phyloP scores from a whole-genome alignment of 108 stramenopile species.

The Fragilariopsis cylindrus region DNA sequence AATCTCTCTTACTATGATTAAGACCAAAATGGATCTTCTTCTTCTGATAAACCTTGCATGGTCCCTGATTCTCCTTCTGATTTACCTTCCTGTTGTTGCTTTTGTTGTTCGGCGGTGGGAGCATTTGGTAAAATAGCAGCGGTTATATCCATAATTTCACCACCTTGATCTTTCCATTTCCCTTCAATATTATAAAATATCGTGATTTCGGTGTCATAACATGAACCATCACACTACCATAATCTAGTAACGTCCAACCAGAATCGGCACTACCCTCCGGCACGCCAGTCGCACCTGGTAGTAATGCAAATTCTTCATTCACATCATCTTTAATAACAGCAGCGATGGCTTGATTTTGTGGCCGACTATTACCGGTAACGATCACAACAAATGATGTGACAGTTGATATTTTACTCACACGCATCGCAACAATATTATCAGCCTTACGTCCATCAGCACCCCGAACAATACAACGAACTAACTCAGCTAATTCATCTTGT shows the following conservation, averaged over 20 bases:
- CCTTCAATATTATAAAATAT: conserved; percentile 91
- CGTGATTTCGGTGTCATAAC: conserved; percentile 91
- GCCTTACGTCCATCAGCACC: conserved; percentile 91
- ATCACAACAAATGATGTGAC: conserved; percentile 82
- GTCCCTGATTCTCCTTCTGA: conserved; percentile 22
- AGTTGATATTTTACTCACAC: conserved; percentile 69
- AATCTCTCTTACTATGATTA: conserved; percentile 19
- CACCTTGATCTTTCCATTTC: conserved; percentile 76
- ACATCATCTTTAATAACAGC: conserved; percentile 79
- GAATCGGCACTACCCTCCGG: conserved; percentile 87
- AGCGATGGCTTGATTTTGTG: conserved; percentile 95
- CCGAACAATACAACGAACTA: conserved; percentile 48
- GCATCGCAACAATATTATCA: conserved; percentile 80
- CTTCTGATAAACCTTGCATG: conserved; percentile 22
- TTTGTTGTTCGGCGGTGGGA: conserved; percentile 3
- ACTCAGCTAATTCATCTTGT: conserved; percentile 33
- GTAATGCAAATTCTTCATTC: conserved; percentile 46
- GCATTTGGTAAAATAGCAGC: conserved; percentile 52
- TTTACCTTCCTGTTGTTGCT: neutral
- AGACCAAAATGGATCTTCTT: conserved; percentile 87
- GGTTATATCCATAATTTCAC: conserved; percentile 63
- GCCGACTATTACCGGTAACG: conserved; percentile 78
- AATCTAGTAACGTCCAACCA: conserved; percentile 94
- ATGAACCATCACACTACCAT: conserved; percentile 90
- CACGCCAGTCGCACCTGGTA: conserved; percentile 65